A percentile compares a stretch with the other conserved stretches of the same genome.
phyloP scores from a whole-genome alignment of 2,329 filamentous ascomycete species.

The Plenodomus lindquistii region DNA sequence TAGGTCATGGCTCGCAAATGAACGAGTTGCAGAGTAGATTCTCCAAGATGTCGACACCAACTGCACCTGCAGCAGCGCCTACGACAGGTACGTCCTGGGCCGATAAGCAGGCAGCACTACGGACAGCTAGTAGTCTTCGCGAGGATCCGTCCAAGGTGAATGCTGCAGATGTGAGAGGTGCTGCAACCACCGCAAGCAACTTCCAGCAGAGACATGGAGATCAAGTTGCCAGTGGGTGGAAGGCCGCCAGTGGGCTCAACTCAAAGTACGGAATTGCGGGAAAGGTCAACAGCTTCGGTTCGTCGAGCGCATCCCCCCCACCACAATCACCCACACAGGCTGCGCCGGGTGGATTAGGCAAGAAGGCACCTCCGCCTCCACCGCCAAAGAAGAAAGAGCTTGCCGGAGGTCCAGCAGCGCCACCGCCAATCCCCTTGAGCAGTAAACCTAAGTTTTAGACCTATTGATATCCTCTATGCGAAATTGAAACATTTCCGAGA shows the following conservation, averaged over 20 bases:
- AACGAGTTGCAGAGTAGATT: constrained; percentile 72
- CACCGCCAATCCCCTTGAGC: constrained; percentile 61
- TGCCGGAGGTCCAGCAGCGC: constrained; percentile 43
- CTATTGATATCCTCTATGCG: not conserved
- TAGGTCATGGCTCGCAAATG: constrained; percentile 53
- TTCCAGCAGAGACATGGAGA: constrained; percentile 73
- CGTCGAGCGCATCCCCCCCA: constrained; percentile 25
- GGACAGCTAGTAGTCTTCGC: constrained; percentile 62
- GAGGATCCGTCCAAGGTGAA: constrained; percentile 66
- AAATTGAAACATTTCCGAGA: no score
- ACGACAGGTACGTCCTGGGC: constrained; percentile 63
- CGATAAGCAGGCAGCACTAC: constrained; percentile 64
- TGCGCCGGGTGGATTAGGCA: constrained; percentile 44
- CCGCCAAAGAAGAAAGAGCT: constrained; percentile 59
- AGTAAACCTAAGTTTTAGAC: constrained; percentile 57
- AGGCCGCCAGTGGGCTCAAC: constrained; percentile 61
- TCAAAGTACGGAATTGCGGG: constrained; percentile 64
- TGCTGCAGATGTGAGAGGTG: constrained; percentile 60
- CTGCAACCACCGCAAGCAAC: constrained; percentile 66
- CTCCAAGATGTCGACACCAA: constrained; percentile 43
- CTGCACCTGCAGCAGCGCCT: constrained; percentile 34
- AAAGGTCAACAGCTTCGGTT: constrained; percentile 51
- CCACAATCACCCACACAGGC: constrained; percentile 27
- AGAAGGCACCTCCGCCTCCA: constrained; percentile 63
- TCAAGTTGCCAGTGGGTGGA: constrained; percentile 64